Base-by-base conservation (phyloP, 352 stramenopile species). In the Pythium angustatum region DNA sequence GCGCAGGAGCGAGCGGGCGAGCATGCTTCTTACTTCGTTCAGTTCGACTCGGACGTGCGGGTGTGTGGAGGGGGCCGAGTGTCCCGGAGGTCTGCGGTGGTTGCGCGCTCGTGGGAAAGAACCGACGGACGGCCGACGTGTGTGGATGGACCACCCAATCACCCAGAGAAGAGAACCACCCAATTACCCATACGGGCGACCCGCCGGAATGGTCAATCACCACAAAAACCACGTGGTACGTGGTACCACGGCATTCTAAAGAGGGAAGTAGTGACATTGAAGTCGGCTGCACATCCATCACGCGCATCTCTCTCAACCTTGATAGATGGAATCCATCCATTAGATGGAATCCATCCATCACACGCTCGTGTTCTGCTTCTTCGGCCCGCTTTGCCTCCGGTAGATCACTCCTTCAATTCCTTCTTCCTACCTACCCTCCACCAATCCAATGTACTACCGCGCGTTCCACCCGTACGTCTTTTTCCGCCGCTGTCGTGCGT, bases 1-100 rank as follows among this genome's bases (percentile, higher is more conserved):
- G 41, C 76, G 79, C 64, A 65, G 55, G 49, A 71, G 55, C 64
- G 79, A 73, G 71, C 83, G 83, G 57, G 72, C 76, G 36, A 86
- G 65, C 81, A 92, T 90, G 24, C 17, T 58, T n/a, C n/a, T 57
- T 31, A 40, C 44, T 51, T 8, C 33, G 8, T 6, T 21, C 31
- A 8, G 30, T 17, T 14, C 22, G 19, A 45, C 40, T 26, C 40
- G n/a, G n/a, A n/a, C n/a, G n/a, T 49, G 12, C 22, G 26, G 45
- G 28, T 19, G 19, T 45, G 30, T 54, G 27, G 27, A 22, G 50
- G 50, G 31, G n/a, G 31, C 0, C 11, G 9, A 50, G 41, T n/a
- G 21, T 28, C 44, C 44, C 40, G 40, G 40, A 33, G 36, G 43
- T 58, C 17, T 68, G 55, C 52, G 52, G 61, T 62, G 61, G 61